Percentiles rank a stretch among this genome's conserved stretches.
Evolutionary conservation across 768 basidiomycete species (phyloP).

Genomic region (Amanita phalloides): DNA sequence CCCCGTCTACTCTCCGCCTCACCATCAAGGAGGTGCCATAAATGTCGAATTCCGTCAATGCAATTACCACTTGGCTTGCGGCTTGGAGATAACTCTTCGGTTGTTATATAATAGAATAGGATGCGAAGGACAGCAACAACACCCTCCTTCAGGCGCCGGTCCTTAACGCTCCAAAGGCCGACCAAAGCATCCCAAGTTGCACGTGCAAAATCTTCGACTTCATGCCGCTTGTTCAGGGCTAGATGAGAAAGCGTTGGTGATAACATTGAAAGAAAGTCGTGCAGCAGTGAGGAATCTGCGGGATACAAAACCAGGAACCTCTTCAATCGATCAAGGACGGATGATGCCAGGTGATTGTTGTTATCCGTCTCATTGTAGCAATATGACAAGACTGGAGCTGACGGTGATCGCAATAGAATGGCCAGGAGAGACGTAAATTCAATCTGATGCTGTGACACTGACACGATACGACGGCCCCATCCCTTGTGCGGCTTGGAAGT

Average conservation of each 20-base stretch:
- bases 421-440: constrained; percentile 62
- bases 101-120: constrained; percentile 62
- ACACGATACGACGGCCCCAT: constrained; percentile 13
- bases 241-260: constrained; percentile 63
- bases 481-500: constrained; percentile 11
- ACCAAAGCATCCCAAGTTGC: constrained; percentile 56
- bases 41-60: constrained; percentile 35
- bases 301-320: constrained; percentile 59
- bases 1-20: constrained; percentile 61
- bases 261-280: constrained; percentile 60
- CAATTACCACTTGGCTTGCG: constrained; percentile 24
- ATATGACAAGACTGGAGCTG: constrained; percentile 42
- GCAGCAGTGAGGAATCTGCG: constrained; percentile 68
- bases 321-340: constrained; percentile 39
- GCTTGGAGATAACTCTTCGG: constrained; percentile 15
- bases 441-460: constrained; percentile 47
- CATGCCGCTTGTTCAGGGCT: constrained; percentile 60
- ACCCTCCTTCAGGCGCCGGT: constrained; percentile 65
- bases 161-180: constrained; percentile 71
- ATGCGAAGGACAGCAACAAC: constrained; percentile 62
- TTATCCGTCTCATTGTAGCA: constrained; percentile 3
- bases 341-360: constrained; percentile 27
- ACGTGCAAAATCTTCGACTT: constrained; percentile 50
- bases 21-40: constrained; percentile 46
- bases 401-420: constrained; percentile 45